Percentiles rank a stretch among this genome's conserved stretches.
Evolutionary conservation across 768 basidiomycete species (phyloP).

Genomic region (Hypholoma sublateritium): DNA sequence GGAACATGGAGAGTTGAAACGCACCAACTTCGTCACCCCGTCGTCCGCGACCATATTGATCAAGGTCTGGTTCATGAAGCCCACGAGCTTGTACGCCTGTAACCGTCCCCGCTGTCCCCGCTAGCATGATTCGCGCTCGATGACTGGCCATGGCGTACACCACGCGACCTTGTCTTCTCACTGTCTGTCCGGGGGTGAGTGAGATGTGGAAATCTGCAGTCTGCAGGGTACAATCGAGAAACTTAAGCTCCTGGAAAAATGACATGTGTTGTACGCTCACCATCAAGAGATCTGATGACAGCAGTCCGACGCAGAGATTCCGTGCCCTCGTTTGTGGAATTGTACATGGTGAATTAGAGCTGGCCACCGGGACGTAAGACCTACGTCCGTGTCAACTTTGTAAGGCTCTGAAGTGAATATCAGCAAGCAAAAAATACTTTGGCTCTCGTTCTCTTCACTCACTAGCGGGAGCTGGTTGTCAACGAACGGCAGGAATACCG

Average conservation of each 20-base stretch:
- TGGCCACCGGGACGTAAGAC: constrained; percentile 40
- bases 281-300: constrained; percentile 47
- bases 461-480: constrained; percentile 17
- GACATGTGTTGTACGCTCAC: constrained; percentile 20
- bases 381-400: constrained; percentile 1
- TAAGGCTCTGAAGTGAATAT: neutral
- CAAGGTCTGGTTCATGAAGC: constrained; percentile 59
- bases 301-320: constrained; percentile 61
- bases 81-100: constrained; percentile 66
- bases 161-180: constrained; percentile 72
- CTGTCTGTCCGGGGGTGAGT: constrained; percentile 45
- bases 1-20: neutral
- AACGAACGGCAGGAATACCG: neutral
- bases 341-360: constrained; percentile 65
- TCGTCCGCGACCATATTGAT: constrained; percentile 56
- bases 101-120: constrained; percentile 54
- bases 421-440: neutral
- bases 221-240: constrained; percentile 17
- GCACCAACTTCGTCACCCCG: constrained; percentile 59
- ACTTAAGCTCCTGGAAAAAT: constrained; percentile 30
- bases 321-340: constrained; percentile 61
- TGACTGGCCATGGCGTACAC: constrained; percentile 68
- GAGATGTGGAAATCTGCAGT: constrained; percentile 77
- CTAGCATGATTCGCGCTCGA: constrained; percentile 77
- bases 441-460: neutral